phyloP scores from a whole-genome alignment of 164 flowering plant species.

The Vitis rotundifolia region DNA sequence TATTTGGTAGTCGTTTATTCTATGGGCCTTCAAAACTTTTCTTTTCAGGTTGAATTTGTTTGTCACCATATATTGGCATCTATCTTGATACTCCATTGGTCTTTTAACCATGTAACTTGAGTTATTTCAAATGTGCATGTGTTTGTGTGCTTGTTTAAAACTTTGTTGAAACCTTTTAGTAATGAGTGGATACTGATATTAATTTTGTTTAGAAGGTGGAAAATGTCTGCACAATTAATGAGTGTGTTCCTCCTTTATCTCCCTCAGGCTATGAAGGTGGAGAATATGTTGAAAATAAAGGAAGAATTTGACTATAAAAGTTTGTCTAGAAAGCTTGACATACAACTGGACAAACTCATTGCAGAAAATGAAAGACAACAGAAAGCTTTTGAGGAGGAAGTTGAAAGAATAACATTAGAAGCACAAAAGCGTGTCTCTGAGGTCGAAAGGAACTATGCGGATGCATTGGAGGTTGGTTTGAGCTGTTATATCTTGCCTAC shows the following conservation, averaged over 20 bases:
- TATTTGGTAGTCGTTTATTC: no score
- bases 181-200: neutral
- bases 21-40: no score
- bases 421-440: slow-evolving; percentile 69
- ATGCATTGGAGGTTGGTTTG: slow-evolving; percentile 76
- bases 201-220: neutral
- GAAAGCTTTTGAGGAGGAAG: slow-evolving; percentile 80
- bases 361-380: slow-evolving; percentile 94
- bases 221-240: neutral
- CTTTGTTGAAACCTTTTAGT: no score
- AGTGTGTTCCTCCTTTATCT: neutral
- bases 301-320: slow-evolving; percentile 99
- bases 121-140: no score
- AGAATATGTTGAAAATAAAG: slow-evolving; percentile 94
- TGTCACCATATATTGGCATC: no score
- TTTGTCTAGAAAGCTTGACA: slow-evolving; percentile 81
- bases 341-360: slow-evolving; percentile 83
- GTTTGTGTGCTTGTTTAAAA: no score
- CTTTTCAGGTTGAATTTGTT: no score
- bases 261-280: slow-evolving; percentile 96
- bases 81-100: no score
- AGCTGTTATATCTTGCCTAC: neutral
- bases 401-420: slow-evolving; percentile 66
- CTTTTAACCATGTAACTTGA: no score
- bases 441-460: slow-evolving; percentile 72